phyloP scores from a whole-genome alignment of 768 basidiomycete genomes.

The Collybia sordida region DNA sequence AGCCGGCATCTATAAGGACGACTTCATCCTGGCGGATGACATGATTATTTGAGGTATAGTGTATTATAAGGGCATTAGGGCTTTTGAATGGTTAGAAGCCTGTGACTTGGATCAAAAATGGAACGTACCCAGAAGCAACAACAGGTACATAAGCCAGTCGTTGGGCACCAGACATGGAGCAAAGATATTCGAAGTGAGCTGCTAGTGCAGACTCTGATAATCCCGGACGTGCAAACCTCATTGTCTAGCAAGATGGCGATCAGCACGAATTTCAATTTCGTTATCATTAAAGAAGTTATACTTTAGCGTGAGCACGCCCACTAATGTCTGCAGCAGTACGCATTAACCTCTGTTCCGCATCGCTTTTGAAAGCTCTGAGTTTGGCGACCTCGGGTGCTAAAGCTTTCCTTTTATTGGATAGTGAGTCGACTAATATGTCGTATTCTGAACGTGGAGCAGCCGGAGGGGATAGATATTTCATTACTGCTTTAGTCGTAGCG shows the following conservation, averaged over 20 bases:
- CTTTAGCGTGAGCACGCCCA: constrained; percentile 76
- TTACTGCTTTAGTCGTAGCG: constrained; percentile 48
- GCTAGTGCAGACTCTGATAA: constrained; percentile 41
- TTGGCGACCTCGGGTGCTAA: constrained; percentile 71
- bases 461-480: constrained; percentile 47
- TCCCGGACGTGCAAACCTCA: constrained; percentile 65
- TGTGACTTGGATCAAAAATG: not conserved
- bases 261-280: not conserved
- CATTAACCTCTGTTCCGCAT: constrained; percentile 78
- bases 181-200: constrained; percentile 90
- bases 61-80: constrained; percentile 86
- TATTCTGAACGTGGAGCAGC: constrained; percentile 39
- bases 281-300: not conserved
- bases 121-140: constrained; percentile 83
- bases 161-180: constrained; percentile 75
- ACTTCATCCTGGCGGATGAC: constrained; percentile 68
- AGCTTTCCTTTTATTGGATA: constrained; percentile 47
- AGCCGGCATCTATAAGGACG: constrained; percentile 88
- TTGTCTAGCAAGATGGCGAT: constrained; percentile 52
- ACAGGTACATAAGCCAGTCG: constrained; percentile 97
- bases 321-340: constrained; percentile 86
- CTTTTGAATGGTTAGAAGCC: constrained; percentile 32
- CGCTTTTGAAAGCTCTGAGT: constrained; percentile 78
- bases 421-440: constrained; percentile 53
- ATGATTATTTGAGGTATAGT: constrained; percentile 92